A percentile compares a stretch with the other conserved stretches of the same genome.
Conservation (phyloP, 2,329 filamentous ascomycete species). For the Hypoxylon sp. region DNA sequence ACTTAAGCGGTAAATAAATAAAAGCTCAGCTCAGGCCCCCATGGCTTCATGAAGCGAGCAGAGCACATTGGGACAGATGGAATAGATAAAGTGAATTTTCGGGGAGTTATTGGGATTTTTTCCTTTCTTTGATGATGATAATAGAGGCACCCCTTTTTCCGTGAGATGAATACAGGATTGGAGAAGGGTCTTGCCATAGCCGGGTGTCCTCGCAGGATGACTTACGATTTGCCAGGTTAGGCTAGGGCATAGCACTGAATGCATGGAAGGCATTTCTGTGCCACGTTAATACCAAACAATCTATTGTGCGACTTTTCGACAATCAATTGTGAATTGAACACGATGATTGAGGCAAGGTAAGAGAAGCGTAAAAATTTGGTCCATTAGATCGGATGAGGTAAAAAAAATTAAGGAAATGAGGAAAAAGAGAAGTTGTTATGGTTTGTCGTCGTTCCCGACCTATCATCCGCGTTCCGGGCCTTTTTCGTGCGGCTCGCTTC, state of each 20-base stretch:
- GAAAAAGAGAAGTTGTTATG: conserved; percentile 1
- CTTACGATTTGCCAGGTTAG: conserved; percentile 10
- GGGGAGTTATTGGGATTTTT: conserved; percentile 26
- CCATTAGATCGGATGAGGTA: neutral
- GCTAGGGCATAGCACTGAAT: conserved; percentile 4
- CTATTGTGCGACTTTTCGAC: neutral
- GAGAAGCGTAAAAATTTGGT: neutral
- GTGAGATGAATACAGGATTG: conserved; percentile 5
- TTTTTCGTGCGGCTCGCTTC: conserved; percentile 42
- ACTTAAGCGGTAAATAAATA: conserved; percentile 62
- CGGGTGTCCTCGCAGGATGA: conserved; percentile 24
- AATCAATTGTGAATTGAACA: neutral
- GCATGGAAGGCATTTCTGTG: conserved; percentile 9
- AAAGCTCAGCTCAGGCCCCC: neutral
- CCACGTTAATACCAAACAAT: conserved; percentile 12
- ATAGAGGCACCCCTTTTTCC: conserved; percentile 18
- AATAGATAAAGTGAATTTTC: conserved; percentile 23
- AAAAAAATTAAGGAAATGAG: conserved; percentile 4
- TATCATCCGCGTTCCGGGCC: conserved; percentile 30
- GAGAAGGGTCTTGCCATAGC: conserved; percentile 11
- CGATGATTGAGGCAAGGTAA: neutral
- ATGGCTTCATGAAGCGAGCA: conserved; percentile 10
- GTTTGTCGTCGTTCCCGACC: conserved; percentile 18
- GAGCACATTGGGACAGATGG: conserved; percentile 11
- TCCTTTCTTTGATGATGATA: conserved; percentile 3